Evolutionary conservation across 805 yeast species (phyloP), one percentile per base, ranked within the genome.

Genomic region (Ogataea philodendri): DNA sequence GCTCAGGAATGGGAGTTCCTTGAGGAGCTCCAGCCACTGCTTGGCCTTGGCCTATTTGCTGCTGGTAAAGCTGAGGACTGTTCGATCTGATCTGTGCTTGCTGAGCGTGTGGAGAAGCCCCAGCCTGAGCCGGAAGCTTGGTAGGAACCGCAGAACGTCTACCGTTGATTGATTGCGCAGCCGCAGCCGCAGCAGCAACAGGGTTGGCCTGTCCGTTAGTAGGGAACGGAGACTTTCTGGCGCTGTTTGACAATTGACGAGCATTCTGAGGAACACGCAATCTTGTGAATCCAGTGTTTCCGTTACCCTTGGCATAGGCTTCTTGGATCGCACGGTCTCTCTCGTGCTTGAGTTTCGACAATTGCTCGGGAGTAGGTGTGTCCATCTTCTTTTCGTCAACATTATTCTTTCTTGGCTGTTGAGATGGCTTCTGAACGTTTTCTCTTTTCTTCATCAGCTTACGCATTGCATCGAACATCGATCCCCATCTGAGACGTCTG

Each of bases 401-500:
- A n/a, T 45, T 48, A 7, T 35, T 33, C 42, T 65, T 56, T 19
- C 63, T 51, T 4, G 62, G 48, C 27, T 56, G 63, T 6, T 67
- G 67, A 32, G 70, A 70, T 13, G 84, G 84, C 44, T 74, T 72
- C 13, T 83, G 81, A 4, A 78, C 76, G 49, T 71, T 77, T 58
- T 93, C 98, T 28, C 97, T 71, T 57, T 89, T 89, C 48, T 86
- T 78, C 81, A 89, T 86, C 48, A 83, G 69, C 61, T 88, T 88
- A 40, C 96, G 71, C 65, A 93, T 81, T 1, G 95, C 96, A 56
- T 93, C 98, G 66, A 93, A 86, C 86, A 93, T 84, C 36, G 95
- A 84, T 0, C 96, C 96, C 97, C 97, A 93, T 46, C 97, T 74
- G 41, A 90, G 67, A 35, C 95, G 70, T 41, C 84, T 69, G 53